A percentile compares a stretch with the other conserved stretches of the same genome.
phyloP scores from a whole-genome alignment of 2,329 filamentous ascomycete genomes.

The Hysterium pulicare region DNA sequence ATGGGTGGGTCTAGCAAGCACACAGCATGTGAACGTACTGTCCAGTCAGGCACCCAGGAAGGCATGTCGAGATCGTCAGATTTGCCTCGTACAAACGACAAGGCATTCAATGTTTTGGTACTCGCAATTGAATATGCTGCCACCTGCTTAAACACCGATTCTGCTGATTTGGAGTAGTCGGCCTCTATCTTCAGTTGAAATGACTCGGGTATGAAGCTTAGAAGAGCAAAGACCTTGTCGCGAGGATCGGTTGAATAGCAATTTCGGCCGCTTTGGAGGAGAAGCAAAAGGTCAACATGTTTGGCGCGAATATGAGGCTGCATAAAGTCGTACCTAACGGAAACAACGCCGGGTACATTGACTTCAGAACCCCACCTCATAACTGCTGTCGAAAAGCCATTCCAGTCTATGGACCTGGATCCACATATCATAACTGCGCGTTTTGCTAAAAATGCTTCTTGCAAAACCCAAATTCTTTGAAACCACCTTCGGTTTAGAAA shows the following conservation, averaged over 20 bases:
- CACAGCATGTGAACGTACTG: no score
- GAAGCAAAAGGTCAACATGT: not conserved
- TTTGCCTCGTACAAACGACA: not conserved
- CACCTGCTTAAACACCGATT: not conserved
- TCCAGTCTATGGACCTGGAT: constrained; percentile 29
- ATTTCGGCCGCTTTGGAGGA: not conserved
- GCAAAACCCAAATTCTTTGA: constrained; percentile 36
- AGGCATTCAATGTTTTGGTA: not conserved
- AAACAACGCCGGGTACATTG: not conserved
- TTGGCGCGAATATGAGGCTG: no score
- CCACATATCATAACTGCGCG: constrained; percentile 36
- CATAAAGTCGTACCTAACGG: not conserved
- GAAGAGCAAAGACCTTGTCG: constrained; percentile 1
- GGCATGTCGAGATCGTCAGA: not conserved
- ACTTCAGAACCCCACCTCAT: not conserved
- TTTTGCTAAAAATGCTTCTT: constrained; percentile 38
- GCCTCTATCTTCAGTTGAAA: not conserved
- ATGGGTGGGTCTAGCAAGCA: no score
- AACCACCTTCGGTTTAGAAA: constrained; percentile 21
- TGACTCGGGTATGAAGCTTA: not conserved
- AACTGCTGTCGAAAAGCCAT: constrained; percentile 17
- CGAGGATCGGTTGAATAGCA: not conserved
- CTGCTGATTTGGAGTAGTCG: not conserved
- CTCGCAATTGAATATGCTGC: not conserved
- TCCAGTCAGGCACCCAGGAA: constrained; percentile 2